phyloP scores from a whole-genome alignment of 139 green algal genomes.

The Chlorella sp. region DNA sequence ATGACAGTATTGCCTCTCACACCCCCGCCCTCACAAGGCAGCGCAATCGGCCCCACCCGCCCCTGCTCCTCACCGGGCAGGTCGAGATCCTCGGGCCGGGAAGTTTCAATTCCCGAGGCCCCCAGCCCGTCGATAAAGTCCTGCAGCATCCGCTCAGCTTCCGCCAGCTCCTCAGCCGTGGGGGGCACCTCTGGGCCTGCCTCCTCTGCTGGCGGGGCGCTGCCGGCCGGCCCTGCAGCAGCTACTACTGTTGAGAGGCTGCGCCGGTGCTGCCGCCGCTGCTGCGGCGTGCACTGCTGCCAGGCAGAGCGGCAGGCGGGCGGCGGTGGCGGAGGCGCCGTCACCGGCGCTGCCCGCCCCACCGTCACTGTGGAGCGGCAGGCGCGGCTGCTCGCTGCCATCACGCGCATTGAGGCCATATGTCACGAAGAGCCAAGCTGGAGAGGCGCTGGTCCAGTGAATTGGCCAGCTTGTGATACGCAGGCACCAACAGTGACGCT shows the following conservation, averaged over 20 bases:
- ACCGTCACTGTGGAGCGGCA: too few species aligned
- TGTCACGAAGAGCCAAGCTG: too few species aligned
- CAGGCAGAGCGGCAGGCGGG: background rate
- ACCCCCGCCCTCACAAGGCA: too few species aligned
- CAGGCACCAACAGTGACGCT: too few species aligned
- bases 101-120: background rate
- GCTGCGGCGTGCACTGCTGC: background rate
- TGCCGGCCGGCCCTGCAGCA: background rate
- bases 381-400: too few species aligned
- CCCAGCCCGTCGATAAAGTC: constrained; percentile 30
- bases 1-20: too few species aligned
- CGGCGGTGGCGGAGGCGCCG: background rate
- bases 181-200: background rate
- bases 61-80: background rate
- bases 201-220: background rate
- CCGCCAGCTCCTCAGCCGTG: background rate
- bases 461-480: too few species aligned
- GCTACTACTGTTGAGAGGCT: background rate
- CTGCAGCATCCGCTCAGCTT: background rate
- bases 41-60: background rate
- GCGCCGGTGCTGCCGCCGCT: background rate
- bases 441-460: too few species aligned
- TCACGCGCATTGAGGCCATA: too few species aligned
- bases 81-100: background rate
- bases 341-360: background rate